Base-by-base conservation (phyloP, 371 early-diverging fungal species). In the Furculomyces boomerangus region DNA sequence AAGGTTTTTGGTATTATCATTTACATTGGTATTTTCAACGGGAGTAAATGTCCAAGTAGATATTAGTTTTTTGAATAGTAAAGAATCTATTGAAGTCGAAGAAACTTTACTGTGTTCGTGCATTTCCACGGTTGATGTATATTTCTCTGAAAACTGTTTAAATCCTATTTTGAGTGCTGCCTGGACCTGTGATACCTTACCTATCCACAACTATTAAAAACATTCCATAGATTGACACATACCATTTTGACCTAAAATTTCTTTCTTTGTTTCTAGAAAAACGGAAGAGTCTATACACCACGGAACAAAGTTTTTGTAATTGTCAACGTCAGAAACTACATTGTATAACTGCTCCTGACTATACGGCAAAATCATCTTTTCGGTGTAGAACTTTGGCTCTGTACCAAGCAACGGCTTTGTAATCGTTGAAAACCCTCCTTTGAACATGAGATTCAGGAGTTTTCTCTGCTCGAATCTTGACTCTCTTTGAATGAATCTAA, bases 141-240 rank as follows among this genome's bases (percentile, higher is more conserved):
- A 89, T n/a, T 68, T 71, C 53, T 89, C 90, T 54, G 74, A 71
- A 40, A 84, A 73, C 2, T 76, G 65, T 22, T 76, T 70, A 67
- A 86, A 89, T 0, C 87, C 87, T 5, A 89, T 77, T 0, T 74
- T 78, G 7, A 89, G 65, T 53, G 83, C 83, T 3, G 86, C 90
- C 10, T 74, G 31, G 13, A 28, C 30, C 24, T 31, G 27, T 13
- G 55, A 49, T n/a, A n/a, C n/a, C n/a, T n/a, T n/a, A n/a, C n/a
- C n/a, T n/a, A n/a, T n/a, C n/a, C n/a, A n/a, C n/a, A n/a, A n/a
- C n/a, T n/a, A n/a, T n/a, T n/a, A n/a, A n/a, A n/a, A n/a, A n/a
- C n/a, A n/a, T n/a, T n/a, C n/a, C n/a, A n/a, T n/a, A n/a, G n/a
- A n/a, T n/a, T n/a, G n/a, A n/a, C n/a, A n/a, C n/a, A 35, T 10